A percentile compares a stretch with the other conserved stretches of the same genome.
phyloP scores from a whole-genome alignment of 1,284 basidiomycete genomes.

The Boletus semigastroideus region DNA sequence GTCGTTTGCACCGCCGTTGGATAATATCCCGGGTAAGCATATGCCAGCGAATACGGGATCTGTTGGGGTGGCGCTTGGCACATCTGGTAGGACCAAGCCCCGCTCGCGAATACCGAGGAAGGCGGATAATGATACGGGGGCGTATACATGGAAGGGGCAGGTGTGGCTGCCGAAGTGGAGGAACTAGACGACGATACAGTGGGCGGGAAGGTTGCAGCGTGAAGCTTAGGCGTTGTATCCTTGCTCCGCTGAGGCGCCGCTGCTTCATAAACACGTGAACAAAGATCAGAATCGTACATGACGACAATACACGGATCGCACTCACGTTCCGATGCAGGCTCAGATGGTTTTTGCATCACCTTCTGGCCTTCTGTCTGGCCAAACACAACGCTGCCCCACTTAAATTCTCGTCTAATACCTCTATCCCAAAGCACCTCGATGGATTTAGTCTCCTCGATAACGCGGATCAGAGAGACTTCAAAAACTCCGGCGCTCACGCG shows the following conservation, averaged over 20 bases:
- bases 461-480: constrained; percentile 72
- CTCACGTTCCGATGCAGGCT: constrained; percentile 43
- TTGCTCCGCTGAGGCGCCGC: constrained; percentile 16
- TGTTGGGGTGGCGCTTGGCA: constrained; percentile 16
- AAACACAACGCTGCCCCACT: constrained; percentile 76
- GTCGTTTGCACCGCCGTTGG: constrained; percentile 10
- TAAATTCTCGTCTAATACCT: constrained; percentile 68
- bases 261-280: constrained; percentile 5
- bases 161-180: constrained; percentile 22
- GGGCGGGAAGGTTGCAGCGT: constrained; percentile 38
- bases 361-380: constrained; percentile 55
- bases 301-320: not conserved
- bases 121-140: constrained; percentile 26
- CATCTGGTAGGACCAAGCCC: constrained; percentile 36
- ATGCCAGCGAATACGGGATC: constrained; percentile 20
- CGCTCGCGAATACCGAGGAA: constrained; percentile 24
- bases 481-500: constrained; percentile 76
- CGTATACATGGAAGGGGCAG: constrained; percentile 23
- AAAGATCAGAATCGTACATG: constrained; percentile 1
- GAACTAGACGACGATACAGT: constrained; percentile 25
- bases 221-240: constrained; percentile 22
- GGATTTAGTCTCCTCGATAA: constrained; percentile 63
- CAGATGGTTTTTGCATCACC: constrained; percentile 64
- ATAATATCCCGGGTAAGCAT: constrained; percentile 20
- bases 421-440: constrained; percentile 83